Evolutionary conservation across 306 rosid genomes (phyloP), one percentile per base, ranked within the genome.

Genomic region (Corylus americana): DNA sequence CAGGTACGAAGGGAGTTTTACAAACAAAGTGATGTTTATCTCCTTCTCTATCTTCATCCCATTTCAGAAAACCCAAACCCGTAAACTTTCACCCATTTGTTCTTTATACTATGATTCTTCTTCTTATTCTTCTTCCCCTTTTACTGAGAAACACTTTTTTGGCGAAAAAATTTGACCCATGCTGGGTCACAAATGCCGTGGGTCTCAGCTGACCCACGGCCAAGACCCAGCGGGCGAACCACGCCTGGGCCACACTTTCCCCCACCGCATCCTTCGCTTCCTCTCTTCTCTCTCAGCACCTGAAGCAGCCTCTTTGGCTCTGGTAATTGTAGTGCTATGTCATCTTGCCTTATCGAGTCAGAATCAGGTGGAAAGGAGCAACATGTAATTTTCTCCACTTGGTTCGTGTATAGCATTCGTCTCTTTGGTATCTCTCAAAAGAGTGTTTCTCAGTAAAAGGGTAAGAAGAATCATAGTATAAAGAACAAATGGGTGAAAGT

Each of bases 401-500:
- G 83, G 51, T 59, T 51, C 51, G 82, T 47, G 86, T 88, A 95
- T 2, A 90, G 57, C 98, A 95, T 13, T 84, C 87, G 86, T 95
- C 98, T 81, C 98, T 86, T 18, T 89, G 89, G 89, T 90, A 92
- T 55, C 97, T 83, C 83, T 90, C 80, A 27, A 75, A 0, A 8
- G 98, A 92, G 45, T 90, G 90, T 85, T 92, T 91, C 83, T 92
- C 97, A 9, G 98, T 95, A 73, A 95, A 94, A 54, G 98, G 97
- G 2, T 94, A 91, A 58, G 87, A 42, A 42, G 87, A 82, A 57
- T 50, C 67, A 83, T 78, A 89, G 85, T 59, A 88, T 1, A 93
- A 47, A 10, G 91, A 89, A 48, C 61, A 91, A 79, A 87, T 50
- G 84, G 85, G 51, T 75, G 84, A 70, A 76, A 73, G 71, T 61